Evolutionary conservation across 305 asterid genomes (phyloP), one percentile per base, ranked within the genome.

Genomic region (Striga hermonthica): DNA sequence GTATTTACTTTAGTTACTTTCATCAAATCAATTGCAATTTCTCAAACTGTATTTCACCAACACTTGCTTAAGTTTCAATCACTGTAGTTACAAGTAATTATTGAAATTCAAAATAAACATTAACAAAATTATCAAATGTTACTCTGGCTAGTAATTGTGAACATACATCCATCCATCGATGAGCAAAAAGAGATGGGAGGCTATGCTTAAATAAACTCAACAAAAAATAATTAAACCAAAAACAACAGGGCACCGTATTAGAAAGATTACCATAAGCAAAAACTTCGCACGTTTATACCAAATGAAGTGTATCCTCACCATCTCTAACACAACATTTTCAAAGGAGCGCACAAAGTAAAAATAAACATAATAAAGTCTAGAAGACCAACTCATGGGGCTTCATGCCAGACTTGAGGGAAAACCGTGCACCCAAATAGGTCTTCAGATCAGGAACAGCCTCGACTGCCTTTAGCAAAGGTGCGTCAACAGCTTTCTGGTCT

Each of bases 321-420:
- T 66, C 64, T 59, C 74, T 53, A 59, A 50, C 31, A 22, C 49
- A 59, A 12, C 45, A 60, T 22, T 65, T 69, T 70, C 39, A 57
- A 43, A 22, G 3, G 15, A 14, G 50, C 15, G 55, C 37, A 67
- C 59, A 39, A 16, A 53, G 4, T 7, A 8, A 58, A 71, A 57
- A 37, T 35, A 67, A 61, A 70, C 36, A 71, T 70, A 67, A 79
- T 63, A 14, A 50, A 15, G 43, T 59, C 75, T 55, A 89, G 66
- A 89, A 87, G 45, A 79, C 91, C 68, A 89, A 72, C 79, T 84
- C 95, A 62, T 86, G 96, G 3, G 91, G 95, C 49, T 85, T 89
- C 84, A 74, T 77, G 74, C 93, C 91, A 12, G 85, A 81, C 80
- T 81, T 84, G 53, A 86, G 91, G 0, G 96, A 86, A 65, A 86